Conservation (phyloP, 371 early-diverging fungal species). For the Mortierella sp. region DNA sequence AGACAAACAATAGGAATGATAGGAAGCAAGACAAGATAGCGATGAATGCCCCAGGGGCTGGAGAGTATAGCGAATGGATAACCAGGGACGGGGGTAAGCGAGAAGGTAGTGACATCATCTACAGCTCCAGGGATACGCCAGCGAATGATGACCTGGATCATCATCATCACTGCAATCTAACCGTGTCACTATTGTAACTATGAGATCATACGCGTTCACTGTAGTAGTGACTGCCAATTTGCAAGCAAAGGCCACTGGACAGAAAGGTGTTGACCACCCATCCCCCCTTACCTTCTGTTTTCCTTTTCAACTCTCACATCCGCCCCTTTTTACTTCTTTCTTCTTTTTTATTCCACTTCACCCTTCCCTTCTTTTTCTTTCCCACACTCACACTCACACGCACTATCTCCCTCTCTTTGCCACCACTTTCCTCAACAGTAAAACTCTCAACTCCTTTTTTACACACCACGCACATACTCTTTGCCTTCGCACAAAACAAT, state of each 20-base stretch:
- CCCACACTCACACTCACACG: neutral
- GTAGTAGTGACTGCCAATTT: neutral
- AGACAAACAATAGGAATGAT: neutral
- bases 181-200: neutral
- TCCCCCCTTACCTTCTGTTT: neutral
- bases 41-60: neutral
- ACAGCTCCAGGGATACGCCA: no score
- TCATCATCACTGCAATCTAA: neutral
- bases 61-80: neutral
- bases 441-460: neutral
- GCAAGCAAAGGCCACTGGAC: no score
- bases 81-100: no score
- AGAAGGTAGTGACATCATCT: neutral
- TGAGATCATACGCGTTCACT: neutral
- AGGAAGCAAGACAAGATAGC: neutral
- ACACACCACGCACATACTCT: neutral
- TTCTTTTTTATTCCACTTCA: conserved; percentile 3
- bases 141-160: neutral
- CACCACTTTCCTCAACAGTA: neutral
- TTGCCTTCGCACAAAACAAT: neutral
- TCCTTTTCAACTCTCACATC: neutral
- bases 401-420: neutral
- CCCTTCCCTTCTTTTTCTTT: neutral
- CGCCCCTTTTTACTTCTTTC: neutral
- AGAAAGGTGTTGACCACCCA: neutral